phyloP scores from a whole-genome alignment of 257 asterid genomes.

The Solanum medicagineum region DNA sequence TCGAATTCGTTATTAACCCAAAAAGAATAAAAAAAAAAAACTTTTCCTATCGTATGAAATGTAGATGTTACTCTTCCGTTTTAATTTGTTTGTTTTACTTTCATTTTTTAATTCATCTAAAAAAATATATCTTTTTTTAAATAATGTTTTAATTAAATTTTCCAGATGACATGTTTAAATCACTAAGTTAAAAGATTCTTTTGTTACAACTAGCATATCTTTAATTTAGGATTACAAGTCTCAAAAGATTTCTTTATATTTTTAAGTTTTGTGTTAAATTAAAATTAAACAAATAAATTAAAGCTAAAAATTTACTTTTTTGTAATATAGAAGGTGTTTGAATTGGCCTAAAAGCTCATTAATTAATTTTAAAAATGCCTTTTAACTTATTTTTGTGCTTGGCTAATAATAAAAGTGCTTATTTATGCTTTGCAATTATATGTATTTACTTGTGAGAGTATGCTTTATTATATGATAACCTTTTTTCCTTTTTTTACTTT shows the following conservation, averaged over 20 bases:
- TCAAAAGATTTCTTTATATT: too few species aligned
- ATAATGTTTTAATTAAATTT: too few species aligned
- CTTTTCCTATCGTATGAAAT: neutral
- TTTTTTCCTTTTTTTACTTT: neutral
- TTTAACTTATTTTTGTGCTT: neutral
- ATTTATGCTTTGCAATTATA: neutral
- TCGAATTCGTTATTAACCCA: neutral
- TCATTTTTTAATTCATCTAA: too few species aligned
- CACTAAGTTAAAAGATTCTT: too few species aligned
- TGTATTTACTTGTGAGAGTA: neutral
- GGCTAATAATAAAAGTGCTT: neutral
- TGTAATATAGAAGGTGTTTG: neutral
- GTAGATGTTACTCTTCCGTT: neutral
- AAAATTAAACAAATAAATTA: too few species aligned
- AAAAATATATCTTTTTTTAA: too few species aligned
- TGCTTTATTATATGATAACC: neutral
- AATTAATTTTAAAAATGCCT: neutral
- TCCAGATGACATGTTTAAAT: too few species aligned
- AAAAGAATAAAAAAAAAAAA: neutral
- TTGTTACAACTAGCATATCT: too few species aligned
- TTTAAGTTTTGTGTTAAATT: too few species aligned
- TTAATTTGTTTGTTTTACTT: too few species aligned
- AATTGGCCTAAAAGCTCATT: neutral
- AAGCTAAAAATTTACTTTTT: neutral
- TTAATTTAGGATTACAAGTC: too few species aligned